phyloP scores from a whole-genome alignment of 192 early-diverging fungal genomes.

The Haplosporangium gracile region DNA sequence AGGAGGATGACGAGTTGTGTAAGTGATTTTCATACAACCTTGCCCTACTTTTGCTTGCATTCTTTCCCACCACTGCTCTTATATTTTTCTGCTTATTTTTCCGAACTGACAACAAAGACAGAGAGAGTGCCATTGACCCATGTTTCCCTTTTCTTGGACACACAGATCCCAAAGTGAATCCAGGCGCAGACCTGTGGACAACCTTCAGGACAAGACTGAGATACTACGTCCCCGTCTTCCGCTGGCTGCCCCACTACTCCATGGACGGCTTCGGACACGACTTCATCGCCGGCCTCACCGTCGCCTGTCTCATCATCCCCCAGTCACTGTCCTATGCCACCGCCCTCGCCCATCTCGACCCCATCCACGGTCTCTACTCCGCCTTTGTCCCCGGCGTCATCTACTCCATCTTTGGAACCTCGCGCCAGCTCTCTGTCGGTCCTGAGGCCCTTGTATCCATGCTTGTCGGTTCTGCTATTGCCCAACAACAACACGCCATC shows the following conservation, averaged over 20 bases:
- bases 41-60: neutral
- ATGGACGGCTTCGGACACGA: slow-evolving; percentile 75
- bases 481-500: slow-evolving; percentile 67
- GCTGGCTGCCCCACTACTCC: slow-evolving; percentile 92
- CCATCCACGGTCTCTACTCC: slow-evolving; percentile 94
- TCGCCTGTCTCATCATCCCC: slow-evolving; percentile 81
- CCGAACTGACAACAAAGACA: neutral
- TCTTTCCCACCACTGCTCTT: neutral
- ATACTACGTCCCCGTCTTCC: slow-evolving; percentile 95
- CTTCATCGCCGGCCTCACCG: slow-evolving; percentile 88
- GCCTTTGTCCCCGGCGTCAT: slow-evolving; percentile 85
- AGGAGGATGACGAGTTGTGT: slow-evolving; percentile 49
- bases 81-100: neutral
- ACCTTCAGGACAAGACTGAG: slow-evolving; percentile 75
- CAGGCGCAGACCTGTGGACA: slow-evolving; percentile 52
- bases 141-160: neutral
- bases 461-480: slow-evolving; percentile 75
- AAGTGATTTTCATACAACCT: neutral
- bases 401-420: slow-evolving; percentile 95
- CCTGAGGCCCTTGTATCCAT: slow-evolving; percentile 95
- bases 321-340: slow-evolving; percentile 92
- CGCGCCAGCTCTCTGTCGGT: slow-evolving; percentile 93
- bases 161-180: slow-evolving; percentile 14
- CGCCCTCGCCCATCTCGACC: slow-evolving; percentile 84
- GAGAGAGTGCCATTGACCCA: neutral